Evolutionary conservation across 2,329 filamentous ascomycete species (phyloP).

Genomic region (Colletotrichum godetiae): DNA sequence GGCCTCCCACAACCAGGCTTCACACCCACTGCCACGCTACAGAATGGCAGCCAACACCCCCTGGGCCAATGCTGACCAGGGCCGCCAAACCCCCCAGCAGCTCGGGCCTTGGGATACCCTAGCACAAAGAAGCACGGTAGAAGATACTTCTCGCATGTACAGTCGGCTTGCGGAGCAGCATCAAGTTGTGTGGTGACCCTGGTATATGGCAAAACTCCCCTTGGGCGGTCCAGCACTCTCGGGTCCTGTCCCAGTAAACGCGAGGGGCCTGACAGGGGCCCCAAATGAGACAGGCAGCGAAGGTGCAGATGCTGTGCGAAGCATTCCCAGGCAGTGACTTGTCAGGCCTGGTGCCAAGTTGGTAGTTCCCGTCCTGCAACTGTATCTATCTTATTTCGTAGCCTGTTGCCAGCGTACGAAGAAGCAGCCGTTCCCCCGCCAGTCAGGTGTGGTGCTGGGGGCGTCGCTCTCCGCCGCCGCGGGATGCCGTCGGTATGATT

Average conservation of each 20-base stretch:
- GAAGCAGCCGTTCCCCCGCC: slow-evolving; percentile 16
- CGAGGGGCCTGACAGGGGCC: background rate
- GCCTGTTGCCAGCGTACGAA: background rate
- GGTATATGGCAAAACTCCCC: background rate
- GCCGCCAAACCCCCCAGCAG: slow-evolving; percentile 9
- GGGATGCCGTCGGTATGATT: slow-evolving; percentile 12
- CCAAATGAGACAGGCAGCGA: slow-evolving; percentile 1
- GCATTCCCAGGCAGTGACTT: background rate
- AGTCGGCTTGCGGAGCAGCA: background rate
- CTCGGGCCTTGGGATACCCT: slow-evolving; percentile 6
- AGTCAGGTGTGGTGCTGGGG: slow-evolving; percentile 13
- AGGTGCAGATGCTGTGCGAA: background rate
- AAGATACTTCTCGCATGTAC: slow-evolving; percentile 5
- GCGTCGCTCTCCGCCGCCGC: slow-evolving; percentile 20
- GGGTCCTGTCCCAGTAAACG: background rate
- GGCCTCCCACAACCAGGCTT: slow-evolving; percentile 17
- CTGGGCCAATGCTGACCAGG: background rate
- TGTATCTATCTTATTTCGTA: background rate
- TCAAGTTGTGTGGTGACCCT: slow-evolving; percentile 13
- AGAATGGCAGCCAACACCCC: background rate
- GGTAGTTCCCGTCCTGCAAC: background rate
- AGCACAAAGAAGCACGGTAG: slow-evolving; percentile 9
- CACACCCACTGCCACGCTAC: slow-evolving; percentile 13
- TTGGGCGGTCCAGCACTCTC: background rate
- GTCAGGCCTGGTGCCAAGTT: background rate